Base-by-base conservation (phyloP, 257 asterid genomes). In the Scutellaria barbata region DNA sequence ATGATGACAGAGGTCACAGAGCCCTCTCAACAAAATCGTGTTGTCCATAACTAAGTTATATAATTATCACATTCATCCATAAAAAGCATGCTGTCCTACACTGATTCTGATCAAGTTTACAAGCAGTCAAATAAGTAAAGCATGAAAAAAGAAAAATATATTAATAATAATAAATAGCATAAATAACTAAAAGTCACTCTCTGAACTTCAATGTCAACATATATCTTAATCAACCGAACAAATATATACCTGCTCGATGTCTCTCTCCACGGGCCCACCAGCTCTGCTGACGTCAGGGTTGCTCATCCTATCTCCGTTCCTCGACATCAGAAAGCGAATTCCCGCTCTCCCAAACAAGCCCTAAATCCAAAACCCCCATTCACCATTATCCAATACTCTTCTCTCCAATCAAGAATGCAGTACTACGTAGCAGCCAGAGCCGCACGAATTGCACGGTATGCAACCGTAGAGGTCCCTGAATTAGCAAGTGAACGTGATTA, bases 231-330 rank as follows among this genome's bases (percentile, higher is more conserved):
- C 61, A 65, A 48, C 58, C 9, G 70, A 51, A 66, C 11, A 30
- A 58, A 17, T 12, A 33, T 17, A 22, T 51, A 17, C 96, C 96
- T 89, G 94, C 66, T 89, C 96, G 41, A 82, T 83, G 77, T 89
- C 96, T 77, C 95, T 89, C 81, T 87, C 96, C 16, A 78, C 92
- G 12, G 85, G 62, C 65, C 93, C 90, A 72, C 84, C 91, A 80
- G 83, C 74, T 71, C 89, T 76, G 71, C 73, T 72, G 51, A 59
- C 85, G 66, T 89, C 96, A 46, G 86, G 75, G 74, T 67, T 75
- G 58, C 77, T 83, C 96, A 87, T 87, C 85, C 87, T 84, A 77
- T 77, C 75, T 57, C 75, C 57, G 78, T 74, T 70, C 56, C 74
- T 71, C 37, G 82, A 81, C 79, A 74, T 80, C 73, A 42, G 68